Conservation (phyloP, 495 filamentous ascomycete genomes). For the Hyaloscypha finlandica region DNA sequence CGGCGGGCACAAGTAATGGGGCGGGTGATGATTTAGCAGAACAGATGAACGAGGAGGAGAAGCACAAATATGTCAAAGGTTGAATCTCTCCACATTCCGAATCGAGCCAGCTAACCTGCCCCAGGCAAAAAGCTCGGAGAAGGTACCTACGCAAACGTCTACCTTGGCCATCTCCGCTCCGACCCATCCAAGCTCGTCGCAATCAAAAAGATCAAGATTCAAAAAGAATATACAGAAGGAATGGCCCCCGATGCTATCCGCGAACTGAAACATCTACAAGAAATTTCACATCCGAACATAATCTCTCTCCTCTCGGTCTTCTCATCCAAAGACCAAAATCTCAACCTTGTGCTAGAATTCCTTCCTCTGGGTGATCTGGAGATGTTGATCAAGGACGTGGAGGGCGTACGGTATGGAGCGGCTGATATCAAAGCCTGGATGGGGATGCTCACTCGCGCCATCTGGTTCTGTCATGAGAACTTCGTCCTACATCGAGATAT, state of each 20-base stretch:
- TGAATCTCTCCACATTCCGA: not conserved
- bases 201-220: conserved; percentile 98
- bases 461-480: conserved; percentile 97
- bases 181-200: conserved; percentile 75
- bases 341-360: conserved; percentile 92
- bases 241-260: conserved; percentile 92
- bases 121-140: conserved; percentile 88
- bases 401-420: conserved; percentile 68
- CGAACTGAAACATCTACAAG: conserved; percentile 91
- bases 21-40: conserved; percentile 66
- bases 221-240: conserved; percentile 78
- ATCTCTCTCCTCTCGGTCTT: conserved; percentile 91
- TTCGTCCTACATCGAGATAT: conserved; percentile 96
- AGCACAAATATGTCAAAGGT: conserved; percentile 89
- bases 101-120: conserved; percentile 14
- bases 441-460: conserved; percentile 89
- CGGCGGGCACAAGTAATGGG: conserved; percentile 8
- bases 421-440: conserved; percentile 98
- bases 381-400: conserved; percentile 82
- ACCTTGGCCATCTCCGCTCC: conserved; percentile 71
- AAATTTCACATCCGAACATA: conserved; percentile 94
- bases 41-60: conserved; percentile 85
- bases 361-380: conserved; percentile 90
- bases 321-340: conserved; percentile 87
- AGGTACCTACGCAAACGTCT: conserved; percentile 96